Conservation (phyloP, 176 grass and related monocot genomes). For the Metroxylon sagu region DNA sequence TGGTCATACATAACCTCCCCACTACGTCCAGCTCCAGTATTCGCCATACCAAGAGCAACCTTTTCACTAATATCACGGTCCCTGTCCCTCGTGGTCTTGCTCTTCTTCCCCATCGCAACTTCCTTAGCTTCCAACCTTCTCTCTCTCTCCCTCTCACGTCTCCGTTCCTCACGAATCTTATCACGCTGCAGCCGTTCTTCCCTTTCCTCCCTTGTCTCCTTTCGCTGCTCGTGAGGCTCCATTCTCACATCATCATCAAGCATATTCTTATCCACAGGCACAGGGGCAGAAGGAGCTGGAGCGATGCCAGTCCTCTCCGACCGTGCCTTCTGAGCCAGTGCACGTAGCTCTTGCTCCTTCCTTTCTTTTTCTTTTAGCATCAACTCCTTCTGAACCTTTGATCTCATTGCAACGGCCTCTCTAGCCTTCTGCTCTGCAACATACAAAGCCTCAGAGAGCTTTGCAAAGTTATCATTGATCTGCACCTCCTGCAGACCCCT, state of each 20-base stretch:
- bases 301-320: constrained; percentile 83
- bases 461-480: constrained; percentile 97
- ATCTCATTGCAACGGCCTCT: constrained; percentile 88
- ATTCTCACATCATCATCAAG: constrained; percentile 48
- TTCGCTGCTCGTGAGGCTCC: constrained; percentile 48
- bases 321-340: constrained; percentile 82
- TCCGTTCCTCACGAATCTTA: constrained; percentile 75
- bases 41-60: constrained; percentile 93
- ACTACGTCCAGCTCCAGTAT: constrained; percentile 34
- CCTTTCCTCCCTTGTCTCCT: constrained; percentile 65
- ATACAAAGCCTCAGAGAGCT: constrained; percentile 85
- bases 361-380: constrained; percentile 87
- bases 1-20: constrained; percentile 99
- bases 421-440: constrained; percentile 97
- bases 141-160: constrained; percentile 83
- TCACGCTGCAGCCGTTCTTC: constrained; percentile 87
- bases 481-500: constrained; percentile 93
- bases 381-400: constrained; percentile 89
- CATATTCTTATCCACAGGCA: constrained; percentile 21
- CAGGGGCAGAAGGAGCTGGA: constrained; percentile 27
- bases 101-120: constrained; percentile 81
- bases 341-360: constrained; percentile 91
- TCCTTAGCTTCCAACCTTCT: constrained; percentile 84
- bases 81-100: constrained; percentile 79
- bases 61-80: constrained; percentile 93